phyloP scores from a whole-genome alignment of 2,329 filamentous ascomycete genomes.

The Colletotrichum spinosum region DNA sequence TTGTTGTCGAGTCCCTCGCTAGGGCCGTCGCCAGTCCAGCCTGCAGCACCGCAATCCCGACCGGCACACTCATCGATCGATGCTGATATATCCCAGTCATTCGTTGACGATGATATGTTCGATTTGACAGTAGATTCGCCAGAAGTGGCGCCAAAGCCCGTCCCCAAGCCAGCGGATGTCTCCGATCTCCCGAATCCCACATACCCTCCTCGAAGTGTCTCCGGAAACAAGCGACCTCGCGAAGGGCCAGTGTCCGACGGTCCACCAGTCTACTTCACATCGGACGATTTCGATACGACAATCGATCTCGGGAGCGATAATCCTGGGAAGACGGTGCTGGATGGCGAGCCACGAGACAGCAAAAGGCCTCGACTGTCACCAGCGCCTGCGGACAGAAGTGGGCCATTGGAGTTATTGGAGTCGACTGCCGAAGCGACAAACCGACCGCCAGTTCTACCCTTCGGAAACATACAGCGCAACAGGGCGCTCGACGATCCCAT shows the following conservation, averaged over 20 bases:
- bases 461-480: neutral
- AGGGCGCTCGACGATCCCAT: conserved; percentile 42
- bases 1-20: conserved; percentile 47
- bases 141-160: neutral
- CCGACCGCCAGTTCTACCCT: neutral
- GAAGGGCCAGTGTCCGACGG: conserved; percentile 1
- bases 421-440: conserved; percentile 3
- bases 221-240: conserved; percentile 16
- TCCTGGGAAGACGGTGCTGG: neutral
- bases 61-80: neutral
- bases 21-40: neutral
- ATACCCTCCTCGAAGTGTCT: neutral
- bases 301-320: conserved; percentile 47
- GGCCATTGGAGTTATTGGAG: conserved; percentile 2
- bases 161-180: neutral
- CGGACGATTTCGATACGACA: conserved; percentile 57
- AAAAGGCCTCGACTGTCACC: conserved; percentile 44
- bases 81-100: neutral
- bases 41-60: conserved; percentile 18
- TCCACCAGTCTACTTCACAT: conserved; percentile 47
- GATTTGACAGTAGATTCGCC: conserved; percentile 37
- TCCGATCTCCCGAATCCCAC: neutral
- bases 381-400: conserved; percentile 4
- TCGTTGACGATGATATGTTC: conserved; percentile 33
- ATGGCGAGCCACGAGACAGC: conserved; percentile 42